Evolutionary conservation across 495 filamentous ascomycete species (phyloP).

Genomic region (Melanomma pulvis-pyrius): DNA sequence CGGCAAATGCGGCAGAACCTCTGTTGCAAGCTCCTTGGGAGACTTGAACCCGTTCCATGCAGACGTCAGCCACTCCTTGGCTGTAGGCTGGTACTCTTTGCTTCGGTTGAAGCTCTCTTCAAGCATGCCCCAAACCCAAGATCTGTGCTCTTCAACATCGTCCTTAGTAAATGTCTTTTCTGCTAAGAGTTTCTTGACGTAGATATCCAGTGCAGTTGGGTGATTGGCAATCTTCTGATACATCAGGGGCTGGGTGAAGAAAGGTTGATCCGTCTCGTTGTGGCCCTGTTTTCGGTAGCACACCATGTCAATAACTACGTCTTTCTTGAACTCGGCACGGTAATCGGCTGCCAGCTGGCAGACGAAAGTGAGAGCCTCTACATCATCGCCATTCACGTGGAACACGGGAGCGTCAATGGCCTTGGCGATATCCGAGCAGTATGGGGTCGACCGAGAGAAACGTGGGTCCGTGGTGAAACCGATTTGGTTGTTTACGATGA

Average conservation of each 20-base stretch:
- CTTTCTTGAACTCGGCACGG: slow-evolving; percentile 95
- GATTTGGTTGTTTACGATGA: slow-evolving; percentile 99
- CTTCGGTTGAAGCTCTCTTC: slow-evolving; percentile 95
- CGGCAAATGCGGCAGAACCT: slow-evolving; percentile 89
- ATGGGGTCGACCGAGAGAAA: slow-evolving; percentile 93
- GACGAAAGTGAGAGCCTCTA: slow-evolving; percentile 96
- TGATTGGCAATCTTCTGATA: slow-evolving; percentile 93
- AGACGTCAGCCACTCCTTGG: slow-evolving; percentile 97
- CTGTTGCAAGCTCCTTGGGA: slow-evolving; percentile 93
- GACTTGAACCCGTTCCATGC: slow-evolving; percentile 99
- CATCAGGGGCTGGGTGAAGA: slow-evolving; percentile 99
- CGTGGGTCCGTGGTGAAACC: slow-evolving; percentile 99
- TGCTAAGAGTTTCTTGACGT: slow-evolving; percentile 82
- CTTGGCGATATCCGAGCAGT: slow-evolving; percentile 99
- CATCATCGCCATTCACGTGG: slow-evolving; percentile 98
- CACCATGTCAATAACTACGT: slow-evolving; percentile 96
- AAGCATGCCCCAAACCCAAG: slow-evolving; percentile 99
- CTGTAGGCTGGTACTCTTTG: slow-evolving; percentile 94
- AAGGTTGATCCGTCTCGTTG: slow-evolving; percentile 99
- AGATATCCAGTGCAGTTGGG: slow-evolving; percentile 78
- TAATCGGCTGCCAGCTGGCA: slow-evolving; percentile 96
- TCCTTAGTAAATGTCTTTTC: slow-evolving; percentile 95
- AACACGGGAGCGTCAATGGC: slow-evolving; percentile 97
- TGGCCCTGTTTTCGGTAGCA: slow-evolving; percentile 99
- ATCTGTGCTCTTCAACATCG: slow-evolving; percentile 97